Conservation (phyloP, 352 stramenopile genomes). For the Globisporangium camurandrum region DNA sequence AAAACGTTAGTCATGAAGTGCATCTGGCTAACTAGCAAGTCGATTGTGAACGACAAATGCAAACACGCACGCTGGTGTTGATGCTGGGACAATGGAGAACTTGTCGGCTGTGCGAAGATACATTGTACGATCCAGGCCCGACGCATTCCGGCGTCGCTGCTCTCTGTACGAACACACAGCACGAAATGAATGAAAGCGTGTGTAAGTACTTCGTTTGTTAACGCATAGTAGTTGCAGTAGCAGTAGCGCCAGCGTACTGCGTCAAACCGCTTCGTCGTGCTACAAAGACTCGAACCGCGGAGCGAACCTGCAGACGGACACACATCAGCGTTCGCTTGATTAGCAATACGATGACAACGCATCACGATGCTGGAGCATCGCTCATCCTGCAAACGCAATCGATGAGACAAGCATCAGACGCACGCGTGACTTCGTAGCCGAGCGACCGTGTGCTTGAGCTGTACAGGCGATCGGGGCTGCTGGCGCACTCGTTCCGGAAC, state of each 20-base stretch:
- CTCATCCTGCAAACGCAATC: neutral
- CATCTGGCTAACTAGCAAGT: neutral
- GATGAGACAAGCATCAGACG: neutral
- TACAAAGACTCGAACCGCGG: constrained; percentile 60
- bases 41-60: neutral
- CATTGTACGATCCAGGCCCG: constrained; percentile 53
- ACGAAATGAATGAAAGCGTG: too few species aligned
- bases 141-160: constrained; percentile 30
- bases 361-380: too few species aligned
- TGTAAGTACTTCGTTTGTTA: neutral
- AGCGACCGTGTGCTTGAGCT: constrained; percentile 47
- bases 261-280: constrained; percentile 50
- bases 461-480: constrained; percentile 61
- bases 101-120: constrained; percentile 11
- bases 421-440: constrained; percentile 61
- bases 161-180: constrained; percentile 24
- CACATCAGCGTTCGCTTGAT: neutral
- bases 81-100: constrained; percentile 3
- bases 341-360: neutral
- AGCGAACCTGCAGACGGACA: constrained; percentile 33
- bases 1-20: neutral
- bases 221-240: neutral
- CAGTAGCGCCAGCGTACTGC: constrained; percentile 12
- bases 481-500: constrained; percentile 53
- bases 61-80: constrained; percentile 2